Conservation (phyloP, 768 basidiomycete species). For the Pleurotus pulmonarius region DNA sequence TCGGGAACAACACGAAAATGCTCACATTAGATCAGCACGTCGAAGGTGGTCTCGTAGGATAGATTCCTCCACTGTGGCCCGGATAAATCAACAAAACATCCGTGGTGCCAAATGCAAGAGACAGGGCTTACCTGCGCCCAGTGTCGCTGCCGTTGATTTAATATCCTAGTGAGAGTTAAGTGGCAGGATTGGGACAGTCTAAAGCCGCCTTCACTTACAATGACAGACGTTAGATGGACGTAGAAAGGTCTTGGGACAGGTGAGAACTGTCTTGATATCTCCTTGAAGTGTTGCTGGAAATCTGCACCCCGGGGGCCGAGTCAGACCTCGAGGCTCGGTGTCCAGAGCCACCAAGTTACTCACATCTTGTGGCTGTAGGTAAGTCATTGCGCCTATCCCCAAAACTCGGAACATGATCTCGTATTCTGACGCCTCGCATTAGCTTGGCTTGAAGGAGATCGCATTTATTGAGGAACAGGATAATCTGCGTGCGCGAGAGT, state of each 20-base stretch:
- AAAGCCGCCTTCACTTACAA: conserved; percentile 43
- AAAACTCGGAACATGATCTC: conserved; percentile 69
- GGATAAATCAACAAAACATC: not conserved
- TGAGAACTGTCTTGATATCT: conserved; percentile 60
- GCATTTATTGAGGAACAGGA: conserved; percentile 65
- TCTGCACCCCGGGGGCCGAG: conserved; percentile 34
- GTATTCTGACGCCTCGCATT: conserved; percentile 59
- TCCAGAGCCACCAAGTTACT: conserved; percentile 18
- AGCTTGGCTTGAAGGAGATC: conserved; percentile 74
- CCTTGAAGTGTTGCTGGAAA: conserved; percentile 78
- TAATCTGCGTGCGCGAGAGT: conserved; percentile 54
- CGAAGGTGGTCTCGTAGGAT: conserved; percentile 8
- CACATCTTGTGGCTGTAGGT: conserved; percentile 67
- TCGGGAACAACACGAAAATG: conserved; percentile 7
- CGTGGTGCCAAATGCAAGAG: conserved; percentile 29
- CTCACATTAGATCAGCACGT: conserved; percentile 6
- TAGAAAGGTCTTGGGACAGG: conserved; percentile 66
- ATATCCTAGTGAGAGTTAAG: conserved; percentile 52
- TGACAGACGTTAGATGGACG: conserved; percentile 72
- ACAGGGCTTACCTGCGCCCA: conserved; percentile 54
- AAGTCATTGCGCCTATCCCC: conserved; percentile 72
- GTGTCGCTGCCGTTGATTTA: conserved; percentile 65
- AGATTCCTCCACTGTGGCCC: conserved; percentile 6
- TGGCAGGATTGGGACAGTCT: conserved; percentile 2
- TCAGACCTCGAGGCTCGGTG: not conserved